Base-by-base conservation (phyloP, 306 rosid genomes). In the Citrullus mucosospermus region DNA sequence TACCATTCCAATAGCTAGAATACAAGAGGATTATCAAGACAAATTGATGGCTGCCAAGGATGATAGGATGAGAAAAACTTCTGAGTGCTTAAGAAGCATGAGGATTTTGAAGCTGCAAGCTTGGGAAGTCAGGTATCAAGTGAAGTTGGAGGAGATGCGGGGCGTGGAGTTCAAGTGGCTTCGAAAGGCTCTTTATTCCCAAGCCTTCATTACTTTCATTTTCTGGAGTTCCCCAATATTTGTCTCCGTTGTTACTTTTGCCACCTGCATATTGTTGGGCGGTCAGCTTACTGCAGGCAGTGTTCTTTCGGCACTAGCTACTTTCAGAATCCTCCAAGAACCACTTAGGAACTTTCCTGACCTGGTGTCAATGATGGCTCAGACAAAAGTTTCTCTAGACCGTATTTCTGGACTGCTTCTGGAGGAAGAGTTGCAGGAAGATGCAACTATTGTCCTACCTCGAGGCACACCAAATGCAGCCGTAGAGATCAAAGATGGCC, bases 151-250 rank as follows among this genome's bases (percentile, higher is more conserved):
- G 90, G 96, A 96, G 53, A 96, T 96, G 98, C 93, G 98, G 1
- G 87, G 91, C 44, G 96, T 92, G 57, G 99, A 96, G 89, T 96
- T 89, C 89, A 93, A 87, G 85, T 96, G 97, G 97, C 96, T 96
- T 28, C 80, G 91, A 68, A 90, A 86, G 87, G 99, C 99, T 57
- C 96, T 96, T 68, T 96, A 92, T 81, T 96, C 99, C 20, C 99
- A 96, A 81, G 98, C 99, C 81, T 96, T 88, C 83, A 96, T 96
- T 78, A 96, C 99, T 75, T 96, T 96, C 86, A 90, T 96, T 81
- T 96, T 96, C 86, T 96, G 99, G 99, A 96, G 98, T 89, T 96
- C 99, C 20, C 99, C 99, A 13, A 96, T 96, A 86, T 96, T 96
- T 84, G 99, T 96, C 84, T 92, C 98, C 41, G 98, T 93, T 2